Conservation (phyloP, 108 stramenopile genomes). For the Licmophora abbreviata region DNA sequence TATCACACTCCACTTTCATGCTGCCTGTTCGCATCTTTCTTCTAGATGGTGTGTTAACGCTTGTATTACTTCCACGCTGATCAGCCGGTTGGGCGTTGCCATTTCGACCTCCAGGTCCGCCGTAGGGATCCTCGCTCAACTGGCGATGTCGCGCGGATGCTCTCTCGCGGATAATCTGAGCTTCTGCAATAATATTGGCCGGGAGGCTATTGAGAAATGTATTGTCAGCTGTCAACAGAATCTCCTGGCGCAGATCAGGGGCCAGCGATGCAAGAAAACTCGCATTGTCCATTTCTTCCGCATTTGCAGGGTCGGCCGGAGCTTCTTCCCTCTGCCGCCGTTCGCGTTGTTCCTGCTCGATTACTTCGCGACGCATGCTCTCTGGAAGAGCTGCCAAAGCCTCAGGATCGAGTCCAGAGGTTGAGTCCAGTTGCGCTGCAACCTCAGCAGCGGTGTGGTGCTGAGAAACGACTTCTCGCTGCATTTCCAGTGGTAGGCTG, state of each 20-base stretch:
- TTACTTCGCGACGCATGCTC: constrained; percentile 88
- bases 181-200: constrained; percentile 80
- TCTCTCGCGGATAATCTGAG: constrained; percentile 81
- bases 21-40: constrained; percentile 32
- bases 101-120: constrained; percentile 1
- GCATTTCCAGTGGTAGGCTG: constrained; percentile 87
- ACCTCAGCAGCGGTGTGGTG: constrained; percentile 46
- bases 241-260: constrained; percentile 85
- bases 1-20: constrained; percentile 52
- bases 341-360: constrained; percentile 87
- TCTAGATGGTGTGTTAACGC: constrained; percentile 10
- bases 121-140: constrained; percentile 14
- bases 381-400: constrained; percentile 91
- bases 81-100: neutral
- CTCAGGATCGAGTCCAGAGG: constrained; percentile 88
- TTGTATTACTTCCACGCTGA: constrained; percentile 9
- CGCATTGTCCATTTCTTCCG: constrained; percentile 88
- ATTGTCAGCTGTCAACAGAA: constrained; percentile 85
- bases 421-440: constrained; percentile 55
- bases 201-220: constrained; percentile 73
- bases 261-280: constrained; percentile 86
- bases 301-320: constrained; percentile 86
- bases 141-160: constrained; percentile 39
- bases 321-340: constrained; percentile 44
- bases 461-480: constrained; percentile 80